Evolutionary conservation across 2,329 filamentous ascomycete species (phyloP).

Genomic region (Hypocreales sp.): DNA sequence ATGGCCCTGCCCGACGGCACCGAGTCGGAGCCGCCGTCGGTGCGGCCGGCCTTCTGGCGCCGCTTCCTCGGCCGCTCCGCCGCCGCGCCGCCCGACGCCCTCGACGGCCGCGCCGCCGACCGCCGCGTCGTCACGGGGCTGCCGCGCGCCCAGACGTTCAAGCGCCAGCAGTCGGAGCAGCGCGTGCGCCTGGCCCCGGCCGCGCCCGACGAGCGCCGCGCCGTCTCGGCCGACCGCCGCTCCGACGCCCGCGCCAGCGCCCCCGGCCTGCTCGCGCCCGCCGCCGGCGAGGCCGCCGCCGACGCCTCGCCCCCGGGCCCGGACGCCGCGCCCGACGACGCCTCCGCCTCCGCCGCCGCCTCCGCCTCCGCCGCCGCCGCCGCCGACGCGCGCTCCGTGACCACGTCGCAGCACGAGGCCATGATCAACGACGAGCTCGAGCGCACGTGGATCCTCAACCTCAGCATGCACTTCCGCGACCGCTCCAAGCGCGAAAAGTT

Average conservation of each 20-base stretch:
- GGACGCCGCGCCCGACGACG: slow-evolving; percentile 31
- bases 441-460: slow-evolving; percentile 82
- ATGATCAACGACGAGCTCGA: slow-evolving; percentile 71
- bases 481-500: slow-evolving; percentile 90
- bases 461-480: slow-evolving; percentile 97
- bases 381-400: slow-evolving; percentile 30
- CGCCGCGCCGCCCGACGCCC: background rate
- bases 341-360: slow-evolving; percentile 19
- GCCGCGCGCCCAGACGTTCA: slow-evolving; percentile 64
- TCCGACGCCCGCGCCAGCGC: slow-evolving; percentile 30
- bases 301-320: slow-evolving; percentile 11
- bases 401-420: slow-evolving; percentile 40
- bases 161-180: slow-evolving; percentile 67
- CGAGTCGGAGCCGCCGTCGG: slow-evolving; percentile 12
- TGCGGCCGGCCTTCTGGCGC: slow-evolving; percentile 9
- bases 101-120: too few species aligned
- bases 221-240: slow-evolving; percentile 48
- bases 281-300: slow-evolving; percentile 7
- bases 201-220: slow-evolving; percentile 52
- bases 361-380: slow-evolving; percentile 8
- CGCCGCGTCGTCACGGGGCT: slow-evolving; percentile 54
- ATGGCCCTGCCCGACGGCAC: slow-evolving; percentile 16
- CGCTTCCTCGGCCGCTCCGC: background rate
- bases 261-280: slow-evolving; percentile 24
- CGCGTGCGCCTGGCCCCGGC: slow-evolving; percentile 57